Evolutionary conservation across 768 basidiomycete genomes (phyloP), one percentile per base, ranked within the genome.

Genomic region (Fomitopsis serialis): DNA sequence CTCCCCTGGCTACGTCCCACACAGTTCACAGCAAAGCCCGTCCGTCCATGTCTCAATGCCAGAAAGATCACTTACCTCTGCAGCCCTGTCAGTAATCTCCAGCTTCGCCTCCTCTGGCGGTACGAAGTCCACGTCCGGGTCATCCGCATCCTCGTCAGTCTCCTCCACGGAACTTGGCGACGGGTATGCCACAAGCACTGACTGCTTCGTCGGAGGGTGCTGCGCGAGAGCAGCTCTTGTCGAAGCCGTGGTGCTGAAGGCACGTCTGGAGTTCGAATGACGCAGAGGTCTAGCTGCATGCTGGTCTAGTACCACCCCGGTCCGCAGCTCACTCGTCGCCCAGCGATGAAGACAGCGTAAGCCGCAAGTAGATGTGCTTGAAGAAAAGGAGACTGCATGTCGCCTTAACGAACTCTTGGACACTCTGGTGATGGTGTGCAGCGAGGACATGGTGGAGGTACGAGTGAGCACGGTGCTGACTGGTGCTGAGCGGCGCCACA

Each of bases 51-150:
- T n/a, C n/a, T n/a, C n/a, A n/a, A n/a, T n/a, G n/a, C n/a, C 29
- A 32, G 29, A 32, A 32, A 11, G 29, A 32, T 17, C 17, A 56
- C 75, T 42, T 59, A 89, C 89, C 74, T 90, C 83, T 2, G 88
- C 89, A 34, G 89, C 89, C 15, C 87, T 74, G 58, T 87, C 81
- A 2, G 89, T 89, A 43, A 92, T 75, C 22, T 73, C 69, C 9
- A 91, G 65, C 27, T 71, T 71, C 2, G 84, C 77, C 47, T 84
- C 68, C 37, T 80, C 74, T 37, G 72, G 69, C 0, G 81, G 74
- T 46, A 85, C 59, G 12, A 83, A 63, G 21, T 87, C 82, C 2
- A 81, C 74, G 42, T 88, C 84, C 2, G 88, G 67, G 55, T 87
- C 86, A 56, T 81, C 81, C 29, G 75, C 68, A 35, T 84, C 75